Conservation (phyloP, 208 protist genomes). For the Leishmania guyanensis region DNA sequence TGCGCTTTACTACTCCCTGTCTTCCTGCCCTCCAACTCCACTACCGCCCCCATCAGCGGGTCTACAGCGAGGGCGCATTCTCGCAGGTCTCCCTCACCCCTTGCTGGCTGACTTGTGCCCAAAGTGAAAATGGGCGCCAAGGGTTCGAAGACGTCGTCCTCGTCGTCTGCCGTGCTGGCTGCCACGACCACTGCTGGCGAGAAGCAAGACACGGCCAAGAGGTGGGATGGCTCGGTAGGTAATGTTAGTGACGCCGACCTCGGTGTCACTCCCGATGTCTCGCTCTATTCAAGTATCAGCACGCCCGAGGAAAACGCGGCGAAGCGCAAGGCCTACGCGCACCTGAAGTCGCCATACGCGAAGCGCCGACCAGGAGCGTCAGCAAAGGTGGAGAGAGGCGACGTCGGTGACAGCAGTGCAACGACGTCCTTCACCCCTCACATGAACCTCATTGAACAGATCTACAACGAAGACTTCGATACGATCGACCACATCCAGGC, state of each 20-base stretch:
- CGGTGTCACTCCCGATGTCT: conserved; percentile 23
- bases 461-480: conserved; percentile 85
- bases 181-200: background rate
- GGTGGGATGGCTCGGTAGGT: background rate
- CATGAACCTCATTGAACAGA: conserved; percentile 64
- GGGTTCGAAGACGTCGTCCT: background rate
- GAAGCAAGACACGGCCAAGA: background rate
- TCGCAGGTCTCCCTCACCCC: background rate
- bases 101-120: background rate
- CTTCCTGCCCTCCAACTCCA: background rate
- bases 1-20: background rate
- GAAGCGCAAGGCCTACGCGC: conserved; percentile 45
- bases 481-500: conserved; percentile 77
- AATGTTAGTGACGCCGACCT: conserved; percentile 4
- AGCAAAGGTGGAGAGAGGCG: background rate
- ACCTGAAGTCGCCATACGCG: conserved; percentile 31
- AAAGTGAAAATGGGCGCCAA: background rate
- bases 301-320: conserved; percentile 42
- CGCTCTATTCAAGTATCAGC: conserved; percentile 36
- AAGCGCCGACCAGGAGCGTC: background rate
- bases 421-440: background rate
- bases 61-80: background rate
- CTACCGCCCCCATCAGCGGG: background rate
- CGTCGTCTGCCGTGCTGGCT: background rate
- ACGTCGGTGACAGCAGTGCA: background rate